Conservation (phyloP, 208 protist species). For the Eutreptiella sp. region DNA sequence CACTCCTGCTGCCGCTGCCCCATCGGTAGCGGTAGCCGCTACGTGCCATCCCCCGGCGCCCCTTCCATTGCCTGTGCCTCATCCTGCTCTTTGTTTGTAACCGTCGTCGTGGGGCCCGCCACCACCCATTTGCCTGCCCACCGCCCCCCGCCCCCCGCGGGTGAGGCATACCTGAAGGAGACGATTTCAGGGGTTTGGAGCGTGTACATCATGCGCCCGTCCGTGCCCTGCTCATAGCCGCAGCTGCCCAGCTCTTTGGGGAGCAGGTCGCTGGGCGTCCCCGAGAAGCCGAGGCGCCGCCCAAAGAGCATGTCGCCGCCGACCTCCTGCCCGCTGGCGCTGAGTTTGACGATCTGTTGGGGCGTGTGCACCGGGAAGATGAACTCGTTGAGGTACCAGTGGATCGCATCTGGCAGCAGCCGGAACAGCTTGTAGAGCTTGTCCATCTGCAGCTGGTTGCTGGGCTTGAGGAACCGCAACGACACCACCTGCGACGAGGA, state of each 20-base stretch:
- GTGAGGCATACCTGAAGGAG: too few species aligned
- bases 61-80: too few species aligned
- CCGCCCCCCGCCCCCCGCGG: too few species aligned
- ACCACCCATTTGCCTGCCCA: too few species aligned
- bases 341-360: conserved; percentile 46
- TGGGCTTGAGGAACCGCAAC: conserved; percentile 39
- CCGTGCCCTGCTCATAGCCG: conserved; percentile 60
- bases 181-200: conserved; percentile 51
- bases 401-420: conserved; percentile 37
- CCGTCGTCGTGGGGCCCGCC: too few species aligned
- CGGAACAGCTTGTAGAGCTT: conserved; percentile 44
- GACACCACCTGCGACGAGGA: conserved; percentile 32
- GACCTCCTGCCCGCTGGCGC: conserved; percentile 57
- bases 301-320: conserved; percentile 62
- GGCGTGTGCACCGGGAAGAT: conserved; percentile 39
- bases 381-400: conserved; percentile 40
- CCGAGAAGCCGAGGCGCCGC: conserved; percentile 60
- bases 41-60: too few species aligned
- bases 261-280: conserved; percentile 61
- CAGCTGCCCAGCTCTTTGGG: conserved; percentile 60
- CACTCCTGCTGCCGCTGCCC: too few species aligned
- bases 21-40: too few species aligned
- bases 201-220: conserved; percentile 55
- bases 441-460: conserved; percentile 46
- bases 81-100: too few species aligned